phyloP scores from a whole-genome alignment of 2,329 filamentous ascomycete genomes.

The Verruconis gallopava region DNA sequence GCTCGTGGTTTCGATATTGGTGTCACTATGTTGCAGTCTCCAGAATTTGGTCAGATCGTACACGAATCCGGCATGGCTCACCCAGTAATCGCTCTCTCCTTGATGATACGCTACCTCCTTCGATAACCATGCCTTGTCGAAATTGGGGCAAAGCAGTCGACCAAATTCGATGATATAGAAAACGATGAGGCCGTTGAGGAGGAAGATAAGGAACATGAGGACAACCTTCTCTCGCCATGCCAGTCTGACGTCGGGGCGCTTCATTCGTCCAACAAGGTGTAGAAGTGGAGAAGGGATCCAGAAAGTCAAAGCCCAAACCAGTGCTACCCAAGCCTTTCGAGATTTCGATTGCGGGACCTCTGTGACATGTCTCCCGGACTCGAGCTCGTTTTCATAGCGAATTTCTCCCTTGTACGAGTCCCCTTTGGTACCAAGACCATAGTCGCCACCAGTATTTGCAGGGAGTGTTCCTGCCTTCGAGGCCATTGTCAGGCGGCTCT shows the following conservation, averaged over 20 bases:
- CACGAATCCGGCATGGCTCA: slow-evolving; percentile 75
- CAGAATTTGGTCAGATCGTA: slow-evolving; percentile 90
- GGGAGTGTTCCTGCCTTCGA: slow-evolving; percentile 46
- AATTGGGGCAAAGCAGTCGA: slow-evolving; percentile 75
- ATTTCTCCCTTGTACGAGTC: slow-evolving; percentile 62
- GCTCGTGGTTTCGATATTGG: slow-evolving; percentile 42
- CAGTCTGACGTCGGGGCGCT: slow-evolving; percentile 89
- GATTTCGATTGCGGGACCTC: slow-evolving; percentile 49
- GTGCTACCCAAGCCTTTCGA: slow-evolving; percentile 64
- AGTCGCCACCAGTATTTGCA: slow-evolving; percentile 59
- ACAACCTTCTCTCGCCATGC: slow-evolving; percentile 95
- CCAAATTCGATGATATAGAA: slow-evolving; percentile 92
- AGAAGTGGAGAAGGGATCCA: slow-evolving; percentile 86
- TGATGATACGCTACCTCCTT: slow-evolving; percentile 58
- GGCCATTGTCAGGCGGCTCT: slow-evolving; percentile 29
- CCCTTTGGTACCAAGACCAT: slow-evolving; percentile 76
- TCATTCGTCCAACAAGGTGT: slow-evolving; percentile 80
- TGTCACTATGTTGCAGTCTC: slow-evolving; percentile 72
- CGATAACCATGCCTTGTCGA: slow-evolving; percentile 73
- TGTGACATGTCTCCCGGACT: slow-evolving; percentile 62
- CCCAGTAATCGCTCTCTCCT: slow-evolving; percentile 67
- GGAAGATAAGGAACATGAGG: slow-evolving; percentile 62
- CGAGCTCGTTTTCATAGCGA: slow-evolving; percentile 58
- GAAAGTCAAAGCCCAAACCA: slow-evolving; percentile 81
- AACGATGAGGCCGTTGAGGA: slow-evolving; percentile 69